These are phyloP conservation scores for Cercospora sojina DNA, from an alignment of 2,329 filamentous ascomycete species.

Conservation along the genomic window DNA sequence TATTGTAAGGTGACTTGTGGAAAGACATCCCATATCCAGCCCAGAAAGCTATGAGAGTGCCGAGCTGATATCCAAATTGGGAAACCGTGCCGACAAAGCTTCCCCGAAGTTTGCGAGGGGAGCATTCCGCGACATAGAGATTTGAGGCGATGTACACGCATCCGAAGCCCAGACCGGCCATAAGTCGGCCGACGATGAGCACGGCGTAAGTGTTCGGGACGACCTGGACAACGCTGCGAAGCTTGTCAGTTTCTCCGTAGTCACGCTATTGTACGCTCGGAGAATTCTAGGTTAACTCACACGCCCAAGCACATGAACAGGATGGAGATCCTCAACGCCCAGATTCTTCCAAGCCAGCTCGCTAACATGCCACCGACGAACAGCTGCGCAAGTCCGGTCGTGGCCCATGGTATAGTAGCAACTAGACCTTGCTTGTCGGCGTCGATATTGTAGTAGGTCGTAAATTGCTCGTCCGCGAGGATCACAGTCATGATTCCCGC, in stretches of 20 bases:
- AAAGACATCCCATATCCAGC: constrained; percentile 47
- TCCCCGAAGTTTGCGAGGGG: constrained; percentile 43
- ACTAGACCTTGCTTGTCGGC: constrained; percentile 41
- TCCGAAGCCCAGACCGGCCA: constrained; percentile 45
- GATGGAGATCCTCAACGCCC: constrained; percentile 45
- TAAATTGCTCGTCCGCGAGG: constrained; percentile 46
- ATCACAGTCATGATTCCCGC: constrained; percentile 48
- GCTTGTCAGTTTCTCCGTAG: background rate
- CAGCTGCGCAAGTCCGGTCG: constrained; percentile 44
- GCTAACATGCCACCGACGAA: constrained; percentile 44
- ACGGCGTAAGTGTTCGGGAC: constrained; percentile 46
- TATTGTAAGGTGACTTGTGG: constrained; percentile 44
- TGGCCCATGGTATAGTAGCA: constrained; percentile 46
- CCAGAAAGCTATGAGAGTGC: constrained; percentile 49
- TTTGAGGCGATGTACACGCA: constrained; percentile 47
- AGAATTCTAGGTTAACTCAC: constrained; percentile 9
- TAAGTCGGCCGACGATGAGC: constrained; percentile 43
- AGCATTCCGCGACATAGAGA: constrained; percentile 46
- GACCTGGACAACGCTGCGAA: constrained; percentile 40
- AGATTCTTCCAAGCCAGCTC: constrained; percentile 41
- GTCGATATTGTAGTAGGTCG: constrained; percentile 43
- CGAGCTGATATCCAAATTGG: constrained; percentile 48
- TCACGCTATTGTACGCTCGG: background rate
- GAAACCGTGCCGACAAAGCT: constrained; percentile 44
- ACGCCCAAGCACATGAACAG: constrained; percentile 43